Percentiles rank a stretch among this genome's conserved stretches.
Evolutionary conservation across 2,329 filamentous ascomycete species (phyloP).

Genomic region (Xylariaceae sp.): DNA sequence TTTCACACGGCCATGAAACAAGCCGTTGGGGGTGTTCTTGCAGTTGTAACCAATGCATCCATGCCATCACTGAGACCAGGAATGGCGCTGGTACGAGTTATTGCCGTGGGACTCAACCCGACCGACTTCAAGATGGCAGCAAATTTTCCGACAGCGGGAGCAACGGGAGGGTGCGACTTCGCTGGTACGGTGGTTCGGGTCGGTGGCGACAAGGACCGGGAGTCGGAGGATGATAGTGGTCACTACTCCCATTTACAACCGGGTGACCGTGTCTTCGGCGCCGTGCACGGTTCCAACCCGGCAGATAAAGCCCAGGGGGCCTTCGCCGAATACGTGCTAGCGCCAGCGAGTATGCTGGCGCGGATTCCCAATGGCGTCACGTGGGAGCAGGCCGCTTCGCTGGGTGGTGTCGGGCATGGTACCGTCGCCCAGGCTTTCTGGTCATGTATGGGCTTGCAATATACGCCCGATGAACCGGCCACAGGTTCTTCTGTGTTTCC

Average conservation of each 20-base stretch:
- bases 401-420: neutral
- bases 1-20: too few relatives aligned
- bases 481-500: neutral
- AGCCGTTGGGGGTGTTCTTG: too few relatives aligned
- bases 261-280: constrained; percentile 1
- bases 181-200: neutral
- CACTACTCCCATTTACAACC: neutral
- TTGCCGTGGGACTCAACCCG: constrained; percentile 2
- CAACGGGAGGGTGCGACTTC: neutral
- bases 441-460: neutral
- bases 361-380: neutral
- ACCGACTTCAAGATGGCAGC: constrained; percentile 1
- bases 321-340: neutral
- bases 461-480: neutral
- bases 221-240: neutral
- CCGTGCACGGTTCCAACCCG: neutral
- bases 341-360: neutral
- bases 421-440: neutral
- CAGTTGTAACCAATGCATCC: too few relatives aligned
- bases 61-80: too few relatives aligned
- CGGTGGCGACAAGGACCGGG: neutral
- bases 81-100: too few relatives aligned
- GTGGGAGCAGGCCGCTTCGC: neutral
- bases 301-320: neutral
- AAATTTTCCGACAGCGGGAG: neutral